phyloP scores from a whole-genome alignment of 1,139 yeast genomes.

The Yamadazyma jaroonii region DNA sequence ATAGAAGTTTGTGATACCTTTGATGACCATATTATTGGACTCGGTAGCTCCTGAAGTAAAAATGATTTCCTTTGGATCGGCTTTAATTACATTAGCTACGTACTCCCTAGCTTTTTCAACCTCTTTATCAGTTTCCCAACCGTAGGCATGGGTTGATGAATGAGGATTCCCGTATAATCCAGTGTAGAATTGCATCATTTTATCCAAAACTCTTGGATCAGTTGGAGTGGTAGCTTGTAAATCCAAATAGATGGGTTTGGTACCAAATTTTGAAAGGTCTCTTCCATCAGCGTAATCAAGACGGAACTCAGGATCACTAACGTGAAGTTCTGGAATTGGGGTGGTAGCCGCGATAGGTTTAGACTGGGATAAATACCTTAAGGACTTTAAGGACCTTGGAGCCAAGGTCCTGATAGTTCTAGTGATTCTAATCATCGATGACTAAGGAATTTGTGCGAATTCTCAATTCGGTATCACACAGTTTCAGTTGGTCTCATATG shows the following conservation, averaged over 20 bases:
- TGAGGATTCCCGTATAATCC: constrained; percentile 98
- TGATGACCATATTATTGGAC: constrained; percentile 88
- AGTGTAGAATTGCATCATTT: constrained; percentile 88
- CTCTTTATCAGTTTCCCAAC: constrained; percentile 97
- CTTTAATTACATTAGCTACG: constrained; percentile 79
- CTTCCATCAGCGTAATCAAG: constrained; percentile 45
- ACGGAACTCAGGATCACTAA: constrained; percentile 13
- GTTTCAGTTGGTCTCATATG: too few relatives aligned
- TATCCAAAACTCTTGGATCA: constrained; percentile 94
- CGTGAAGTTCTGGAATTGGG: constrained; percentile 12
- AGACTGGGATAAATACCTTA: too few relatives aligned
- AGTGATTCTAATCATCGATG: too few relatives aligned
- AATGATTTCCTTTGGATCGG: constrained; percentile 95
- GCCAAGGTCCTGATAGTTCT: constrained; percentile 6
- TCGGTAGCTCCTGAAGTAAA: constrained; percentile 99
- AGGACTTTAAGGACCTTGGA: constrained; percentile 4
- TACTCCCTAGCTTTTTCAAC: constrained; percentile 84
- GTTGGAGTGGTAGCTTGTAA: constrained; percentile 98
- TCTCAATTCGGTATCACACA: too few relatives aligned
- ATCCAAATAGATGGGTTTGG: constrained; percentile 88
- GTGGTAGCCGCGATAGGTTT: constrained; percentile 4
- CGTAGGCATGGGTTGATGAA: constrained; percentile 95
- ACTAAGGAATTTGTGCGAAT: too few relatives aligned
- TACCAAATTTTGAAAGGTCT: constrained; percentile 51
- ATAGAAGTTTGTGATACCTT: constrained; percentile 95